phyloP scores from a whole-genome alignment of 257 asterid species.

The Solanum pimpinellifolium region DNA sequence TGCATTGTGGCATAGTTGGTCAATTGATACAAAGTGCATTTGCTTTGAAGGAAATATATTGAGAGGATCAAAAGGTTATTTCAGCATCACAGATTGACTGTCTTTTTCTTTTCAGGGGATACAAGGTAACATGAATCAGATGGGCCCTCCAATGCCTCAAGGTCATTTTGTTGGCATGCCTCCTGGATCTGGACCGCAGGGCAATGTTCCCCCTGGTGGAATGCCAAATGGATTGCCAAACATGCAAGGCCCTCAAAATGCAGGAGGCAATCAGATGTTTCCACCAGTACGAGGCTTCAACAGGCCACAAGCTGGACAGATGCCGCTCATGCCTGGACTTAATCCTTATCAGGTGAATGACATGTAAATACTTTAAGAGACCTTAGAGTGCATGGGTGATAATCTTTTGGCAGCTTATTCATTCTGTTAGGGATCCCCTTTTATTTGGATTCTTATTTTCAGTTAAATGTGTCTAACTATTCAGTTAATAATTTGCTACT shows the following conservation, averaged over 20 bases:
- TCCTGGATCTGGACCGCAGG: constrained; percentile 66
- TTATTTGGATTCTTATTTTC: background rate
- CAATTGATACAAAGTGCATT: background rate
- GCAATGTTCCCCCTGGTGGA: constrained; percentile 52
- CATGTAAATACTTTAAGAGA: background rate
- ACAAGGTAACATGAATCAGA: constrained; percentile 78
- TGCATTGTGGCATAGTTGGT: background rate
- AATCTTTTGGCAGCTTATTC: background rate
- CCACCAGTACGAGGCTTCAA: constrained; percentile 73
- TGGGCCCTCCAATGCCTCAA: constrained; percentile 71
- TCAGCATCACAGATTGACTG: constrained; percentile 1
- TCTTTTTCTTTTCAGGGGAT: constrained; percentile 26
- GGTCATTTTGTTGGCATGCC: constrained; percentile 77
- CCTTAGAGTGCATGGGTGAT: background rate
- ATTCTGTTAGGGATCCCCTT: background rate
- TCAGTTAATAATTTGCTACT: background rate
- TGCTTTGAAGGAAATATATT: background rate
- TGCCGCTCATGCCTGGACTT: constrained; percentile 87
- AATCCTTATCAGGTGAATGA: constrained; percentile 72
- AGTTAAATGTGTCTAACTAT: background rate
- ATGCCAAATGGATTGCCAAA: constrained; percentile 40
- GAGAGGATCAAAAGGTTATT: background rate
- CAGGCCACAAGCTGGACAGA: constrained; percentile 73
- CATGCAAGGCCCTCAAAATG: constrained; percentile 41
- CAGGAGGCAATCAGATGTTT: constrained; percentile 66